These are phyloP conservation scores for Vinca minor DNA, from an alignment of 257 asterid species.

Conservation along the genomic window DNA sequence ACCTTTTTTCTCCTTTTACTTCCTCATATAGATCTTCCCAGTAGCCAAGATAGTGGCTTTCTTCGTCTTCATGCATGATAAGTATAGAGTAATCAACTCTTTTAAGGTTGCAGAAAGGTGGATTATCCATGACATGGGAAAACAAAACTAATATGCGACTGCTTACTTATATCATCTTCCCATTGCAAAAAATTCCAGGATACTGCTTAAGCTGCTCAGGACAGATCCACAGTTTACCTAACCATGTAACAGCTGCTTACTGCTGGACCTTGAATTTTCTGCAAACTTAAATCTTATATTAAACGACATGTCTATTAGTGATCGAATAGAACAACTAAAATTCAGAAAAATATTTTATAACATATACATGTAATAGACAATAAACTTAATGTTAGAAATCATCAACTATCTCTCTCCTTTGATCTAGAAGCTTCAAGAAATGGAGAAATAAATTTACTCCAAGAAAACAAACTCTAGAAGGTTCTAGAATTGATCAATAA, in stretches of 20 bases:
- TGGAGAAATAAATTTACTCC: too few relatives aligned
- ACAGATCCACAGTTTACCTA: constrained; percentile 42
- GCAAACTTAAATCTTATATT: constrained; percentile 22
- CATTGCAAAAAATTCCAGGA: constrained; percentile 32
- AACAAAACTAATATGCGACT: not conserved
- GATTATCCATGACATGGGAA: not conserved
- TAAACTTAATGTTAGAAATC: too few relatives aligned
- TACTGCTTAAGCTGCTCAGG: constrained; percentile 43
- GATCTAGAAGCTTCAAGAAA: too few relatives aligned
- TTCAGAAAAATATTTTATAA: not conserved
- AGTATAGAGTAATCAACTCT: constrained; percentile 31
- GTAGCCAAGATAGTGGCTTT: constrained; percentile 34
- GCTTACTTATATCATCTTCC: constrained; percentile 37
- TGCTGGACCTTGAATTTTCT: constrained; percentile 14
- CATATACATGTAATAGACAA: not conserved
- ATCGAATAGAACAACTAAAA: constrained; percentile 11
- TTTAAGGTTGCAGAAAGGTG: not conserved
- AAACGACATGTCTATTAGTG: constrained; percentile 7
- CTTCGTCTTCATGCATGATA: constrained; percentile 23
- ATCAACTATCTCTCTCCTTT: too few relatives aligned
- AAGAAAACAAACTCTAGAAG: too few relatives aligned
- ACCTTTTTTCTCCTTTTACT: constrained; percentile 33
- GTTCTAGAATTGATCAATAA: too few relatives aligned
- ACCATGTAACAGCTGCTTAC: constrained; percentile 42
- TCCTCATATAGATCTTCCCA: constrained; percentile 56